These are phyloP conservation scores for Ramularia endophylla DNA, from an alignment of 2,329 filamentous ascomycete genomes.

Conservation along the genomic window DNA sequence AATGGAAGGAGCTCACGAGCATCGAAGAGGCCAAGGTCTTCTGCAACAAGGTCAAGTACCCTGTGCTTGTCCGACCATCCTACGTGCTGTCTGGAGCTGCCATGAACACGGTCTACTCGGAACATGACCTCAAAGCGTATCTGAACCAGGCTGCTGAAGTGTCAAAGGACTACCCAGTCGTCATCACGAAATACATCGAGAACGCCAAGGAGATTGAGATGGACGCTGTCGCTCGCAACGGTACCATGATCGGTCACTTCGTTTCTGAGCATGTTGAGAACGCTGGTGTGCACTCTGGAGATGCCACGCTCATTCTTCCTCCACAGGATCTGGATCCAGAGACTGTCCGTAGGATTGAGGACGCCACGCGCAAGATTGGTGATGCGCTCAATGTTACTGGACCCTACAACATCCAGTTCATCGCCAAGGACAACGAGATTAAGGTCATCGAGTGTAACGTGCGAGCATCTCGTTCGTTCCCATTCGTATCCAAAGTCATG, in stretches of 20 bases:
- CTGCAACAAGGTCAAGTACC: slow-evolving; percentile 83
- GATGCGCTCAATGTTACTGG: slow-evolving; percentile 92
- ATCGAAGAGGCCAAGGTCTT: slow-evolving; percentile 85
- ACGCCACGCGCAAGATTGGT: slow-evolving; percentile 92
- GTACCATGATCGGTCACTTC: slow-evolving; percentile 88
- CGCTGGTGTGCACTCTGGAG: slow-evolving; percentile 95
- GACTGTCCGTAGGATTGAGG: slow-evolving; percentile 85
- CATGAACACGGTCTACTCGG: slow-evolving; percentile 99
- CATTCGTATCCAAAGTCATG: slow-evolving; percentile 98
- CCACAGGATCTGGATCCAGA: slow-evolving; percentile 88
- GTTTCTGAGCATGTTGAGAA: slow-evolving; percentile 99
- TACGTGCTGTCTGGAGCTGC: slow-evolving; percentile 96
- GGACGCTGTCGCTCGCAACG: slow-evolving; percentile 92
- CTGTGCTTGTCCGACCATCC: slow-evolving; percentile 88
- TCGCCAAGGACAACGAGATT: slow-evolving; percentile 98
- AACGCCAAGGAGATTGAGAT: slow-evolving; percentile 99
- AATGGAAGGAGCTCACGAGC: slow-evolving; percentile 96
- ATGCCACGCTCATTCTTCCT: slow-evolving; percentile 90
- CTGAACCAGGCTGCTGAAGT: slow-evolving; percentile 88
- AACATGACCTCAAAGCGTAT: slow-evolving; percentile 84
- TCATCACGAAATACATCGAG: slow-evolving; percentile 99
- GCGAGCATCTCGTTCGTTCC: slow-evolving; percentile 90
- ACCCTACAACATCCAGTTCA: slow-evolving; percentile 99
- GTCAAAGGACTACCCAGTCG: slow-evolving; percentile 90
- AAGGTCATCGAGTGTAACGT: slow-evolving; percentile 99